Evolutionary conservation across 2,329 filamentous ascomycete species (phyloP).

Genomic region (Diaporthe eres): DNA sequence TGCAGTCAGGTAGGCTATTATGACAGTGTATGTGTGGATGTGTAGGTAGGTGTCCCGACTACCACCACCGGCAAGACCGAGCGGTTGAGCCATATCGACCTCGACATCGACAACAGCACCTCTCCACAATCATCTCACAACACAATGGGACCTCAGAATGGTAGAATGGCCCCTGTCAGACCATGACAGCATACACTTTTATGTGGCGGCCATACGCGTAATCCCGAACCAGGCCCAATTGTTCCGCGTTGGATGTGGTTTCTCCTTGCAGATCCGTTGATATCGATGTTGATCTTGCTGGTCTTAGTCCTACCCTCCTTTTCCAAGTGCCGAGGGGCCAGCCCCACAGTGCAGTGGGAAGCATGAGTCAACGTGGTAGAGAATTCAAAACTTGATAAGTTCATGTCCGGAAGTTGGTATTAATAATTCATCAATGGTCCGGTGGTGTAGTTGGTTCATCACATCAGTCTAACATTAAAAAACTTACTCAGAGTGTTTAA

Average conservation of each 20-base stretch:
- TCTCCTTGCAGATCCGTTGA: background rate
- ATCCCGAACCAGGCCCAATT: background rate
- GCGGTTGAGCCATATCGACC: background rate
- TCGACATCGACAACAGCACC: background rate
- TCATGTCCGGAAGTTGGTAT: accelerated
- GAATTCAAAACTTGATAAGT: no score
- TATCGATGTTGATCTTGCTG: background rate
- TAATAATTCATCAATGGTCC: constrained; percentile 7
- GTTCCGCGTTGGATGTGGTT: background rate
- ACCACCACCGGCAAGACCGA: background rate
- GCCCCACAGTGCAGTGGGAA: background rate
- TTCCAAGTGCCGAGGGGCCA: background rate
- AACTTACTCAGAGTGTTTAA: no score
- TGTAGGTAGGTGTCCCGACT: background rate
- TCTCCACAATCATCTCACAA: background rate
- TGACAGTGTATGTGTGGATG: background rate
- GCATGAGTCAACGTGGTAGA: background rate
- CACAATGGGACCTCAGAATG: background rate
- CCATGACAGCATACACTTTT: background rate
- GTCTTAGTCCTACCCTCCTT: background rate
- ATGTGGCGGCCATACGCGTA: background rate
- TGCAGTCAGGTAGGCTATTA: no score
- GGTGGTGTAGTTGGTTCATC: constrained; percentile 61
- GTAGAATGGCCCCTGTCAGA: background rate
- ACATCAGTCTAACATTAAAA: constrained; percentile 61